phyloP scores from a whole-genome alignment of 805 yeast species.

The Nakazawaea sp. region DNA sequence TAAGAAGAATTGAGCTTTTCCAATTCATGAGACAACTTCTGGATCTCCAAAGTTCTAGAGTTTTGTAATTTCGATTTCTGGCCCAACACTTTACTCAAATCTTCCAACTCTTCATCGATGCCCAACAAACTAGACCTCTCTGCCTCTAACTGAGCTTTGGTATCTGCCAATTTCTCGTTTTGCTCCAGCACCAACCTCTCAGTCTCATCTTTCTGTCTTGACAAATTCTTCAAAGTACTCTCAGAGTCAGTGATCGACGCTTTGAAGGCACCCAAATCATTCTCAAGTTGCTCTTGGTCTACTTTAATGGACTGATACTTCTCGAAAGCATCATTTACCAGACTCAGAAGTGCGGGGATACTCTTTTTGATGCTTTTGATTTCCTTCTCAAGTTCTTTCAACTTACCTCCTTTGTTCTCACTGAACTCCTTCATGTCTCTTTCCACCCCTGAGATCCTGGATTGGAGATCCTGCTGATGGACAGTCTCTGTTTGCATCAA shows the following conservation, averaged over 20 bases:
- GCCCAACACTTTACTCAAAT: constrained; percentile 41
- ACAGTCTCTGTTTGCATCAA: constrained; percentile 30
- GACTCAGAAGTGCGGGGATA: constrained; percentile 27
- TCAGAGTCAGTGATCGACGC: constrained; percentile 34
- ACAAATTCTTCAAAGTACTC: constrained; percentile 26
- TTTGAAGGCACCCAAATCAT: constrained; percentile 43
- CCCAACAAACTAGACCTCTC: constrained; percentile 59
- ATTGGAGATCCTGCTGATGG: constrained; percentile 23
- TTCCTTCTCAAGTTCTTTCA: constrained; percentile 56
- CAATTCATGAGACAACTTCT: constrained; percentile 47
- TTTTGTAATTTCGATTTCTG: constrained; percentile 35
- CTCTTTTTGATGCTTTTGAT: constrained; percentile 32
- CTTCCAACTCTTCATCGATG: constrained; percentile 69
- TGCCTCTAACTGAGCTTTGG: constrained; percentile 33
- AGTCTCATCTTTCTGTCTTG: constrained; percentile 17
- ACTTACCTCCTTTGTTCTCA: constrained; percentile 71
- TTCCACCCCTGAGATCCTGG: constrained; percentile 49
- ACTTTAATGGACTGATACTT: constrained; percentile 57
- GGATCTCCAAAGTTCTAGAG: constrained; percentile 43
- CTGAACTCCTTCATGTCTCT: constrained; percentile 79
- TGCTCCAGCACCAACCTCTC: constrained; percentile 22
- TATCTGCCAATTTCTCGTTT: constrained; percentile 18
- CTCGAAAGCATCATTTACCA: constrained; percentile 40
- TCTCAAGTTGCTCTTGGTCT: constrained; percentile 59
- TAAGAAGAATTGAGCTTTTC: constrained; percentile 37